Conservation (phyloP, 2,329 filamentous ascomycete genomes). For the Trichoderma sp. region DNA sequence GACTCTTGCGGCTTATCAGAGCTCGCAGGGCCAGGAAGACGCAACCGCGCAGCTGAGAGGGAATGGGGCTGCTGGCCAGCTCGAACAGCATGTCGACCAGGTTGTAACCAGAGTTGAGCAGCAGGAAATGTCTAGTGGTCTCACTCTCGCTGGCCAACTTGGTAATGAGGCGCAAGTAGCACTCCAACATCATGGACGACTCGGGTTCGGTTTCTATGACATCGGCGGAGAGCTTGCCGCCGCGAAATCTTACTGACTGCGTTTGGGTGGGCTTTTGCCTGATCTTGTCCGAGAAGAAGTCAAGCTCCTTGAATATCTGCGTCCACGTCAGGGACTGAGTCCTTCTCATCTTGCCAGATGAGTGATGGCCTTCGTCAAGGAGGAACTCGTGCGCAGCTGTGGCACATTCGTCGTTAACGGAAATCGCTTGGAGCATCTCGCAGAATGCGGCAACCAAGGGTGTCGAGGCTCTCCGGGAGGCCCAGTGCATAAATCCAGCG, state of each 20-base stretch:
- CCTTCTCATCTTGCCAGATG: slow-evolving; percentile 76
- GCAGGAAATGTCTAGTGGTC: slow-evolving; percentile 71
- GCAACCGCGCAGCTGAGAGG: slow-evolving; percentile 76
- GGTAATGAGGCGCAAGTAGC: slow-evolving; percentile 84
- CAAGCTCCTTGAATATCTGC: slow-evolving; percentile 88
- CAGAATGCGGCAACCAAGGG: slow-evolving; percentile 96
- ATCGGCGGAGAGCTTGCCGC: slow-evolving; percentile 63
- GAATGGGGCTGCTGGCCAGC: slow-evolving; percentile 75
- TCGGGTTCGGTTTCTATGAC: slow-evolving; percentile 84
- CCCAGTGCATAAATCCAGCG: slow-evolving; percentile 94
- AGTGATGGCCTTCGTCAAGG: slow-evolving; percentile 76
- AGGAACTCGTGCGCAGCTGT: slow-evolving; percentile 86
- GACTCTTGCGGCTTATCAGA: slow-evolving; percentile 73
- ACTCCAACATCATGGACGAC: slow-evolving; percentile 94
- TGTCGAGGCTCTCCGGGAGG: slow-evolving; percentile 91
- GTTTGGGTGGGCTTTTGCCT: slow-evolving; percentile 65
- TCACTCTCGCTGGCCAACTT: slow-evolving; percentile 77
- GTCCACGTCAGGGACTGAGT: slow-evolving; percentile 87
- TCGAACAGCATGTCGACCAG: slow-evolving; percentile 75
- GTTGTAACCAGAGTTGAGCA: slow-evolving; percentile 65
- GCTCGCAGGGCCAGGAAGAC: slow-evolving; percentile 78
- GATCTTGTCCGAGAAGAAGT: slow-evolving; percentile 78
- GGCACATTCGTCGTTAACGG: slow-evolving; percentile 79
- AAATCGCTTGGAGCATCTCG: slow-evolving; percentile 89
- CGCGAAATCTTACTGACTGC: slow-evolving; percentile 50